Conservation (phyloP, 2,329 filamentous ascomycete genomes). For the Catunica adiposa region DNA sequence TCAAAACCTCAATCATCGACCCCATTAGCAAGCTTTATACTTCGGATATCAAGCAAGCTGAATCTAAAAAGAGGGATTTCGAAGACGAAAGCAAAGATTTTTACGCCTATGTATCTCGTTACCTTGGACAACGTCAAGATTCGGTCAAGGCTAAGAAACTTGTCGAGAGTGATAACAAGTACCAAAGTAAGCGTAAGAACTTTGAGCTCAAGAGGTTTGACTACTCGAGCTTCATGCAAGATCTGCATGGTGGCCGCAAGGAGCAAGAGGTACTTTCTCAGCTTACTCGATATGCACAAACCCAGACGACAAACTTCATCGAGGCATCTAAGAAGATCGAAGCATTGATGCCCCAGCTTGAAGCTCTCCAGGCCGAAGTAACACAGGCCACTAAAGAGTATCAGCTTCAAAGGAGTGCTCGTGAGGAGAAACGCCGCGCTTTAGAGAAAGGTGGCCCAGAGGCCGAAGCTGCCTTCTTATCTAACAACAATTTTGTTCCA, state of each 20-base stretch:
- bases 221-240: constrained; percentile 98
- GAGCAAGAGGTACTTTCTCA: constrained; percentile 94
- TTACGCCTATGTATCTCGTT: constrained; percentile 85
- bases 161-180: constrained; percentile 86
- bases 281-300: constrained; percentile 82
- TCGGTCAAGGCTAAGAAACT: constrained; percentile 96
- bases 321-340: constrained; percentile 76
- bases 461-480: constrained; percentile 2
- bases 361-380: constrained; percentile 80
- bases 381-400: constrained; percentile 90
- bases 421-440: constrained; percentile 81
- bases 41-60: constrained; percentile 92
- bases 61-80: constrained; percentile 92
- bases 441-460: constrained; percentile 56
- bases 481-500: constrained; percentile 42
- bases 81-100: constrained; percentile 98
- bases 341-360: constrained; percentile 69
- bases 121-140: constrained; percentile 90
- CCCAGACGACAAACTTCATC: constrained; percentile 71
- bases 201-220: constrained; percentile 97
- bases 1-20: constrained; percentile 89
- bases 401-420: constrained; percentile 82
- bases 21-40: constrained; percentile 84
- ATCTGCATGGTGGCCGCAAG: constrained; percentile 95
- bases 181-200: constrained; percentile 79